These are phyloP conservation scores for Mycena albidolilacea DNA, from an alignment of 768 basidiomycete species.

Conservation along the genomic window DNA sequence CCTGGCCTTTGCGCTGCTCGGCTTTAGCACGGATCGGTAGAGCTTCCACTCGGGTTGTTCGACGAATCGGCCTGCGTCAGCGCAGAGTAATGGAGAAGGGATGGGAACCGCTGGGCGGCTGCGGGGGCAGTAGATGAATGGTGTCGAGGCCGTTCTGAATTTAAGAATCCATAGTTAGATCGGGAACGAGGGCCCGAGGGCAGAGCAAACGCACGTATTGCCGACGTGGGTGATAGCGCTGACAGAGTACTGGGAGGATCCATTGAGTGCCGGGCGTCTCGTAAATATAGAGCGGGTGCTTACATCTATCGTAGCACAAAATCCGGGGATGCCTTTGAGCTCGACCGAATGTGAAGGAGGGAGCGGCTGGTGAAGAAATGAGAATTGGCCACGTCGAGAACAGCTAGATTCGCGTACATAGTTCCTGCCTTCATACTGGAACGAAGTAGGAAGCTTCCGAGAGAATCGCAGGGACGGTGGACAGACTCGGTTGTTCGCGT, in stretches of 20 bases:
- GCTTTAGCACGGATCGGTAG: constrained; percentile 57
- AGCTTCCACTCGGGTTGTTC: constrained; percentile 67
- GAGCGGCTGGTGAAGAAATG: constrained; percentile 61
- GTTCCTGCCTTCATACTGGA: constrained; percentile 66
- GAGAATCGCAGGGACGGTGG: constrained; percentile 69
- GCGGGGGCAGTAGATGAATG: constrained; percentile 77
- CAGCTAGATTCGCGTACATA: constrained; percentile 64
- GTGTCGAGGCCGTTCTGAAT: constrained; percentile 69
- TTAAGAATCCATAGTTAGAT: background rate
- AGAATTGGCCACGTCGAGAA: constrained; percentile 2
- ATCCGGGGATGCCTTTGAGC: constrained; percentile 80
- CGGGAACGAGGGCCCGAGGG: too few relatives aligned
- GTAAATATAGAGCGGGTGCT: constrained; percentile 21
- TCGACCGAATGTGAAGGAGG: constrained; percentile 81
- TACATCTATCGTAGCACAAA: constrained; percentile 73
- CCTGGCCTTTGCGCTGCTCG: constrained; percentile 47
- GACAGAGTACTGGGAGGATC: constrained; percentile 66
- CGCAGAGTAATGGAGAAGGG: constrained; percentile 59
- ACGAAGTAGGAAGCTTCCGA: constrained; percentile 70
- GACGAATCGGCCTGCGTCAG: constrained; percentile 54
- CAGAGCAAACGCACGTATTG: constrained; percentile 61
- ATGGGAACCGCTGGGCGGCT: constrained; percentile 69
- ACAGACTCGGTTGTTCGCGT: constrained; percentile 58
- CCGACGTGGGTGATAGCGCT: constrained; percentile 67
- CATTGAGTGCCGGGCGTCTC: background rate